Evolutionary conservation across 805 yeast genomes (phyloP).

Genomic region (Jamesozyma piceae): DNA sequence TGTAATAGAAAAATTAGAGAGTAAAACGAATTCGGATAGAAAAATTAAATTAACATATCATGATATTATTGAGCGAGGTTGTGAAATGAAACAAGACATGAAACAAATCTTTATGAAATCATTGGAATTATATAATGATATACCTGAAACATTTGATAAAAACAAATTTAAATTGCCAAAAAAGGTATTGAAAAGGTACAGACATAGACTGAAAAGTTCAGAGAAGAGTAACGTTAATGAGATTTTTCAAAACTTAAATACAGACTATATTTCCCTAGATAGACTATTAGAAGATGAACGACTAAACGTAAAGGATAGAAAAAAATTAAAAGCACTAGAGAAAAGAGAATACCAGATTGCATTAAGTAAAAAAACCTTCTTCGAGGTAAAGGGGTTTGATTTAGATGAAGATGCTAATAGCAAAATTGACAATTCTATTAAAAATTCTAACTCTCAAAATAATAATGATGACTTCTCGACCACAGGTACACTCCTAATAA

Average conservation of each 20-base stretch:
- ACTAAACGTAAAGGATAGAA: conserved; percentile 12
- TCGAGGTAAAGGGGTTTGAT: conserved; percentile 12
- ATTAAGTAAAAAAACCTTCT: conserved; percentile 15
- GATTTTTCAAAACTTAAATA: conserved; percentile 6
- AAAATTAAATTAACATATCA: conserved; percentile 17
- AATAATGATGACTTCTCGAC: not conserved
- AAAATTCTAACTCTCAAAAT: not conserved
- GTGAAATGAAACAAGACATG: conserved; percentile 27
- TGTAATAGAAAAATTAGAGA: conserved; percentile 1
- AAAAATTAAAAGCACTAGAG: conserved; percentile 6
- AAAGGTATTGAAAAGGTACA: conserved; percentile 16
- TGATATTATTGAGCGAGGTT: conserved; percentile 24
- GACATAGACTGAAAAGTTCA: conserved; percentile 4
- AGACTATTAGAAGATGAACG: conserved; percentile 14
- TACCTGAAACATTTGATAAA: conserved; percentile 19
- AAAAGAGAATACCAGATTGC: conserved; percentile 8
- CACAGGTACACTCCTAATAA: not conserved
- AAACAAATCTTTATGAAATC: conserved; percentile 26
- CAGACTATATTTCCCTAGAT: conserved; percentile 12
- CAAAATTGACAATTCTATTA: not conserved
- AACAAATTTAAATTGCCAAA: conserved; percentile 20
- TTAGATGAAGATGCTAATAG: conserved; percentile 1
- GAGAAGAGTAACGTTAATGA: not conserved
- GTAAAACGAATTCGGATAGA: conserved; percentile 8
- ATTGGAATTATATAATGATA: conserved; percentile 24